Evolutionary conservation across 1,139 yeast genomes (phyloP).

Genomic region (Eremothecium sinecaudum): DNA sequence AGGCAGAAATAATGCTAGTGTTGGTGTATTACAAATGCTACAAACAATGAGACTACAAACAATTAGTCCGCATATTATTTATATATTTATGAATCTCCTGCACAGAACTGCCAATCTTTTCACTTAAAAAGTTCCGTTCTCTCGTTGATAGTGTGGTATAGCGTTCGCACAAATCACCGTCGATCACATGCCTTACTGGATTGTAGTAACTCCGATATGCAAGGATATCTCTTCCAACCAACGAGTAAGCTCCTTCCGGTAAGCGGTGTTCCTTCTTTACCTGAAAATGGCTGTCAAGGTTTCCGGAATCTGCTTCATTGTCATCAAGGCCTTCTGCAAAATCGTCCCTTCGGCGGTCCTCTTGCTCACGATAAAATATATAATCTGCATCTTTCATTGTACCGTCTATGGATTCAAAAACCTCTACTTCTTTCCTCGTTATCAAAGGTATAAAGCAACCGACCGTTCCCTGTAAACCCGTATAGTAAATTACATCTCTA

Average conservation of each 20-base stretch:
- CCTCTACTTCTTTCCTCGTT: conserved; percentile 52
- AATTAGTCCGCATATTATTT: conserved; percentile 24
- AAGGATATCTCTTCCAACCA: conserved; percentile 59
- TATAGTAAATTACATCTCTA: conserved; percentile 54
- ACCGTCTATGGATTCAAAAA: conserved; percentile 48
- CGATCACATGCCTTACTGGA: conserved; percentile 67
- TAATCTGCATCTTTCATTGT: conserved; percentile 35
- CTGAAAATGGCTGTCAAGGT: background rate
- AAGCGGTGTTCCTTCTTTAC: conserved; percentile 12
- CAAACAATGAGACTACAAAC: conserved; percentile 12
- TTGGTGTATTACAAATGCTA: background rate
- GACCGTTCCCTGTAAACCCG: conserved; percentile 74
- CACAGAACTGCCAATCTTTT: conserved; percentile 11
- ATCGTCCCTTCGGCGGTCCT: conserved; percentile 7
- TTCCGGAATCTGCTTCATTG: conserved; percentile 6
- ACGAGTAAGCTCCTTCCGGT: conserved; percentile 32
- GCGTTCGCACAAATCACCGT: conserved; percentile 75
- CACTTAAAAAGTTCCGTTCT: conserved; percentile 19
- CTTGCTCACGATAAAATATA: conserved; percentile 14
- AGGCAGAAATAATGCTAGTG: too few species aligned
- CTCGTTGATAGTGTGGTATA: conserved; percentile 13
- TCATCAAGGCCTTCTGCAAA: conserved; percentile 7
- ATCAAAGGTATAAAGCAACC: conserved; percentile 65
- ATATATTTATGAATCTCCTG: conserved; percentile 13
- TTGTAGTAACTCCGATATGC: conserved; percentile 68